Evolutionary conservation across 2,329 filamentous ascomycete species (phyloP).

Genomic region (Aspergillus oerlinghausenensis): DNA sequence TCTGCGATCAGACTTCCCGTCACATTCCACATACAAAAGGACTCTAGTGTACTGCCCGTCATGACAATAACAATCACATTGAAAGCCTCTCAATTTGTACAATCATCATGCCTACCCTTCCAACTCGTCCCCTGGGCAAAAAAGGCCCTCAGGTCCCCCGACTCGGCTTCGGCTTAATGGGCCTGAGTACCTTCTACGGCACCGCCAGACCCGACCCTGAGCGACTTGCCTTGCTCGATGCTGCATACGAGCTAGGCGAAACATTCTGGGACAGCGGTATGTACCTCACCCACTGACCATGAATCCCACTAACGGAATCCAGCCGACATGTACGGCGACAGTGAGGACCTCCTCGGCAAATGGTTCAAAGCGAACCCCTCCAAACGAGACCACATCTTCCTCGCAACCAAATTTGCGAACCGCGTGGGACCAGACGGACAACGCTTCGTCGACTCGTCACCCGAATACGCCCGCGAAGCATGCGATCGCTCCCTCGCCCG

Average conservation of each 20-base stretch:
- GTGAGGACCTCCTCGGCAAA: slow-evolving; percentile 45
- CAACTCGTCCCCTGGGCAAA: slow-evolving; percentile 22
- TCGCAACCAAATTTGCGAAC: slow-evolving; percentile 50
- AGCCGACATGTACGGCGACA: slow-evolving; percentile 42
- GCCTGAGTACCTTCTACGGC: slow-evolving; percentile 28
- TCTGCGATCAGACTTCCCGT: not conserved
- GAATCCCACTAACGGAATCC: not conserved
- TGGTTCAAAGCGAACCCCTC: slow-evolving; percentile 44
- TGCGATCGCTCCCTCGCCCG: slow-evolving; percentile 40
- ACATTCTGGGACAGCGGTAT: slow-evolving; percentile 43
- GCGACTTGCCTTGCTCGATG: slow-evolving; percentile 43
- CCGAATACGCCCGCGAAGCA: slow-evolving; percentile 40
- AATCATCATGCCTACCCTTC: slow-evolving; percentile 6
- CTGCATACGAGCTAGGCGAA: slow-evolving; percentile 40
- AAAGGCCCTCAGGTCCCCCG: slow-evolving; percentile 25
- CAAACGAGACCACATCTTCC: slow-evolving; percentile 47
- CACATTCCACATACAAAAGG: not conserved
- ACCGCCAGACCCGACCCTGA: slow-evolving; percentile 35
- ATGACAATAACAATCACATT: not conserved
- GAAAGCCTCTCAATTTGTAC: too few species aligned
- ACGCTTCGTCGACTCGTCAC: slow-evolving; percentile 29
- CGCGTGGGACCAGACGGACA: slow-evolving; percentile 7
- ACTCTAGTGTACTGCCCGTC: not conserved
- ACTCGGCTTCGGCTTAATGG: slow-evolving; percentile 28
- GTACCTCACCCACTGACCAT: slow-evolving; percentile 5